Evolutionary conservation across 2,329 filamentous ascomycete genomes (phyloP), one percentile per base, ranked within the genome.

Genomic region (Fusarium palustre): DNA sequence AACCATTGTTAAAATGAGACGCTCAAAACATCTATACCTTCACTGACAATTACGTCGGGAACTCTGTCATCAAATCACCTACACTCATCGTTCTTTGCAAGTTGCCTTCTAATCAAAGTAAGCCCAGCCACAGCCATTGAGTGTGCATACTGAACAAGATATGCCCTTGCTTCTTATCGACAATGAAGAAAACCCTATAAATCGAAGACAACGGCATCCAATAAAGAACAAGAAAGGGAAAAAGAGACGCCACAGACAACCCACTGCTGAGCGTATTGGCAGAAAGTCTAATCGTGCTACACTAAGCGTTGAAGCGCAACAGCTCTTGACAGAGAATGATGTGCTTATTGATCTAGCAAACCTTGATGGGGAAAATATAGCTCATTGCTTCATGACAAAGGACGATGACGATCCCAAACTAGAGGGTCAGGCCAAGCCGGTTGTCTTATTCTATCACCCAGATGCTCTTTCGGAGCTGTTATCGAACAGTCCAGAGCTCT

Each of bases 201-300:
- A 1, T 6, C 8, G 8, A 24, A 24, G 39, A 6, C 20, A 3
- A 2, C 13, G 3, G 22, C 7, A 18, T 16, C 5, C 0, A 11
- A 12, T 10, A 8, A 25, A 9, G 16, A 24, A 2, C 1, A 7
- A 3, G 1, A 7, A 22, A 42, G 20, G 22, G 1, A 22, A 16
- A 3, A 42, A 3, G 3, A 13, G 22, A 24, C 13, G 4, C 22
- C 1, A 10, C 3, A 2, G 3, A 15, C 0, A 16, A 5, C 4
- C 0, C 0, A 22, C 6, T 10, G 6, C 20, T 16, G 15, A 24
- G 7, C 0, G 0, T 18, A 22, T 8, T 2, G 8, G 5, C 0
- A 9, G 20, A 11, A 7, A 20, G 0, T n/a, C 5, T 22, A 2
- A 24, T 24, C 8, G 3, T 11, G 7, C 13, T 16, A 9, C 9